Evolutionary conservation across 345 rosid genomes (phyloP).

Genomic region (Gossypium australe): DNA sequence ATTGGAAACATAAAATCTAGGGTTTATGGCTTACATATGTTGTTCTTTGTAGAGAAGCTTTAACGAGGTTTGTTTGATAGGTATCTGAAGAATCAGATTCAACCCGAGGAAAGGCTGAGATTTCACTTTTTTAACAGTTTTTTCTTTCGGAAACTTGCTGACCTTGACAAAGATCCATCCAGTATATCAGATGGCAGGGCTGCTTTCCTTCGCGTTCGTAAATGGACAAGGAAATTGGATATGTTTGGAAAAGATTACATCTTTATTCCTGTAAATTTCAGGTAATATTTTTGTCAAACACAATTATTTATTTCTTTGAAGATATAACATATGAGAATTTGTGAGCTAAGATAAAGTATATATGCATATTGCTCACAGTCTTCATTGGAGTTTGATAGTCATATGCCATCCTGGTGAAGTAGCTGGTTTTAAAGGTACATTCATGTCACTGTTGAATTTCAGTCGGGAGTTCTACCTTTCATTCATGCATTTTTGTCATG

Average conservation of each 20-base stretch:
- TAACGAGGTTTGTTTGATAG: slow-evolving; percentile 34
- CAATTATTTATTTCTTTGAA: slow-evolving; percentile 2
- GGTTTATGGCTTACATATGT: neutral
- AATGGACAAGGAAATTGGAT: slow-evolving; percentile 97
- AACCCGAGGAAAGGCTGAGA: slow-evolving; percentile 51
- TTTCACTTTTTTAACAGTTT: slow-evolving; percentile 95
- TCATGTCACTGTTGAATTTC: slow-evolving; percentile 7
- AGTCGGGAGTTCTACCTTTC: slow-evolving; percentile 4
- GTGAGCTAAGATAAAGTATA: slow-evolving; percentile 16
- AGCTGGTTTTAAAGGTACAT: slow-evolving; percentile 57
- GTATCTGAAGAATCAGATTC: slow-evolving; percentile 79
- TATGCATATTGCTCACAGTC: slow-evolving; percentile 45
- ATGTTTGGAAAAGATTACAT: slow-evolving; percentile 87
- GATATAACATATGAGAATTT: slow-evolving; percentile 7
- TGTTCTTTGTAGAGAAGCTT: neutral
- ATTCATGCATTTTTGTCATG: slow-evolving; percentile 14
- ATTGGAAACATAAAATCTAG: slow-evolving; percentile 7
- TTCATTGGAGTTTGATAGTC: slow-evolving; percentile 96
- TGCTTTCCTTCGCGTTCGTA: slow-evolving; percentile 88
- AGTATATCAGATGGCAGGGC: slow-evolving; percentile 95
- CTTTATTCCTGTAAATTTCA: slow-evolving; percentile 92
- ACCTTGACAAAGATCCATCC: slow-evolving; percentile 93
- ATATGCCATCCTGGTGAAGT: slow-evolving; percentile 92
- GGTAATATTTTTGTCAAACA: slow-evolving; percentile 38
- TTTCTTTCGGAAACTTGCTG: slow-evolving; percentile 98